Percentiles rank a stretch among this genome's conserved stretches.
phyloP scores from a whole-genome alignment of 2,329 filamentous ascomycete genomes.

The Exutisphaerella laricina region DNA sequence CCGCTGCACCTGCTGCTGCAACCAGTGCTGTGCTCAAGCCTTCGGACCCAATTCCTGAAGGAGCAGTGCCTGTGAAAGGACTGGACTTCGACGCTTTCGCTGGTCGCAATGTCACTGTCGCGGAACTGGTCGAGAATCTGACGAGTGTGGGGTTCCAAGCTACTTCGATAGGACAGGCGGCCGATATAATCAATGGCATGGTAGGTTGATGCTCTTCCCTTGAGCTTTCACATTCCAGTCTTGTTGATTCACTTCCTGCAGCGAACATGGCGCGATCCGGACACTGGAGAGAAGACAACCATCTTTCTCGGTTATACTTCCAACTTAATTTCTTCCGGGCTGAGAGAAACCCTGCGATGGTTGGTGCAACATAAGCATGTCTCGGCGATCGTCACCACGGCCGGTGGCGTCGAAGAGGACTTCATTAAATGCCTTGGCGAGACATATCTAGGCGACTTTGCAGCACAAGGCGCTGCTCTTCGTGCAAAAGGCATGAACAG shows the following conservation, averaged over 20 bases:
- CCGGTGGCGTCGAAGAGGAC: slow-evolving; percentile 93
- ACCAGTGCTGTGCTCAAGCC: slow-evolving; percentile 79
- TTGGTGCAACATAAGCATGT: slow-evolving; percentile 90
- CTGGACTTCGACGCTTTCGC: slow-evolving; percentile 85
- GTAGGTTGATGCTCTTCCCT: slow-evolving; percentile 46
- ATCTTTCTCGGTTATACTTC: slow-evolving; percentile 98
- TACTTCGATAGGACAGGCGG: slow-evolving; percentile 75
- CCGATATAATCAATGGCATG: slow-evolving; percentile 93
- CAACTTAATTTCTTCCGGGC: slow-evolving; percentile 92
- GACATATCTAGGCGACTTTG: slow-evolving; percentile 88
- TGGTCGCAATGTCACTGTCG: slow-evolving; percentile 69
- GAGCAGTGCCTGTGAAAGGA: slow-evolving; percentile 75
- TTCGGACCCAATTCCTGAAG: slow-evolving; percentile 74
- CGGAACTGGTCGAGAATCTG: slow-evolving; percentile 78
- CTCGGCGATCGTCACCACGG: slow-evolving; percentile 89
- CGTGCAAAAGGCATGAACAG: slow-evolving; percentile 85
- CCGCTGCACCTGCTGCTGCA: slow-evolving; percentile 40
- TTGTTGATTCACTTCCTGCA: slow-evolving; percentile 32
- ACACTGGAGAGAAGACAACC: slow-evolving; percentile 73
- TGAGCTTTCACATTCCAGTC: slow-evolving; percentile 1
- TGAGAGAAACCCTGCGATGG: slow-evolving; percentile 86
- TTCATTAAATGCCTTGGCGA: slow-evolving; percentile 96
- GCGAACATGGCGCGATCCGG: slow-evolving; percentile 75
- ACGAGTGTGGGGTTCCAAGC: slow-evolving; percentile 80
- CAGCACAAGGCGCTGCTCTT: slow-evolving; percentile 67